These are phyloP conservation scores for Luzula sylvatica DNA, from an alignment of 176 grass and related monocot genomes.

Conservation along the genomic window DNA sequence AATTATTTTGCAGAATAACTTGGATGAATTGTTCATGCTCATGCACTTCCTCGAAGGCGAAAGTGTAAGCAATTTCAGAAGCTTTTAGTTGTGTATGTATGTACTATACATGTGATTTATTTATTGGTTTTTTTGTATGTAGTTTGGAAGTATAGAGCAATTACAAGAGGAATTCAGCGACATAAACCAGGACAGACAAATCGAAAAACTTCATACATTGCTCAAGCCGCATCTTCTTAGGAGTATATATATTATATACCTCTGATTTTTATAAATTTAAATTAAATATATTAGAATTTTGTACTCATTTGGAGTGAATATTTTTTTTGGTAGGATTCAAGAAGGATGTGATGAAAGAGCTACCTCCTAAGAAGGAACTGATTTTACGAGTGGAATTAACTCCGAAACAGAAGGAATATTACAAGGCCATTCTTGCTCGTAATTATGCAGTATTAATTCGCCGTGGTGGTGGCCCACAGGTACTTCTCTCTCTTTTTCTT, in stretches of 20 bases:
- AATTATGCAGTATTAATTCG: slow-evolving; percentile 89
- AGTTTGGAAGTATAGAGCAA: slow-evolving; percentile 97
- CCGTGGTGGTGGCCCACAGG: slow-evolving; percentile 75
- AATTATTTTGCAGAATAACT: slow-evolving; percentile 66
- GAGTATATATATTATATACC: slow-evolving; percentile 45
- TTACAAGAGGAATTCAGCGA: slow-evolving; percentile 95
- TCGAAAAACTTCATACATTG: slow-evolving; percentile 94
- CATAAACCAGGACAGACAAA: slow-evolving; percentile 93
- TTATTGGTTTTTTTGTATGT: slow-evolving; percentile 24
- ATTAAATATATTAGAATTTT: slow-evolving; percentile 20
- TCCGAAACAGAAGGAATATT: slow-evolving; percentile 96
- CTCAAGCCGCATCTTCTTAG: slow-evolving; percentile 93
- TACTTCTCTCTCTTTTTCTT: slow-evolving; percentile 34
- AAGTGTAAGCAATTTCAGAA: slow-evolving; percentile 45
- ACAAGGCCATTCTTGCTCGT: slow-evolving; percentile 97
- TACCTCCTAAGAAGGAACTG: slow-evolving; percentile 97
- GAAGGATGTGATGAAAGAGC: slow-evolving; percentile 98
- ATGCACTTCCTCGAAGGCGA: slow-evolving; percentile 99
- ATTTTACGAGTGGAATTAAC: slow-evolving; percentile 96
- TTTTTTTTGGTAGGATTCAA: slow-evolving; percentile 64
- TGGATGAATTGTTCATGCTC: slow-evolving; percentile 99
- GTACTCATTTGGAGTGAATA: slow-evolving; percentile 19
- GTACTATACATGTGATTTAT: neutral
- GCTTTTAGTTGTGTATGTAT: neutral
- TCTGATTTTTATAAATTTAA: slow-evolving; percentile 8